phyloP scores from a whole-genome alignment of 2,329 filamentous ascomycete species.

The Xylaria multiplex region DNA sequence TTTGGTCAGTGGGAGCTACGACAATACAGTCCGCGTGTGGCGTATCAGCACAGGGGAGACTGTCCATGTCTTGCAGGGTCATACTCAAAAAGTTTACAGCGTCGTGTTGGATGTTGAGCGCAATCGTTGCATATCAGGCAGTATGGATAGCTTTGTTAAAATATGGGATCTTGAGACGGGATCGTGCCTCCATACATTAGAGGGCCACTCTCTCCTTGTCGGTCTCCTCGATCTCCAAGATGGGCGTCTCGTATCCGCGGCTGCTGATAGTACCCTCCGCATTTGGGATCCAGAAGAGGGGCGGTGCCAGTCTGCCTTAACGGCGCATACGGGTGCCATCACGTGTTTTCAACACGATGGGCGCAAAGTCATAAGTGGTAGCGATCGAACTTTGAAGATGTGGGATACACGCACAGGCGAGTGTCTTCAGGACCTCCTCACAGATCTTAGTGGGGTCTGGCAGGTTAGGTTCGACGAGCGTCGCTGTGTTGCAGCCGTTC shows the following conservation, averaged over 20 bases:
- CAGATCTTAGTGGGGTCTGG: slow-evolving; percentile 96
- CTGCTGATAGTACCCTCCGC: slow-evolving; percentile 91
- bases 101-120: slow-evolving; percentile 92
- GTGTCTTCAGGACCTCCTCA: slow-evolving; percentile 90
- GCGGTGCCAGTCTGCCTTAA: slow-evolving; percentile 87
- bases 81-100: slow-evolving; percentile 94
- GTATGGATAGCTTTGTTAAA: slow-evolving; percentile 98
- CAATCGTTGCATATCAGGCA: slow-evolving; percentile 95
- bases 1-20: slow-evolving; percentile 96
- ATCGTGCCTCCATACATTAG: slow-evolving; percentile 84
- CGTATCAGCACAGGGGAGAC: slow-evolving; percentile 95
- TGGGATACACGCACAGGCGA: slow-evolving; percentile 95
- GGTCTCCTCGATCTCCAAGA: slow-evolving; percentile 90
- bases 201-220: slow-evolving; percentile 92
- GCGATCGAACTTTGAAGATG: slow-evolving; percentile 96
- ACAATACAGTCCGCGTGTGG: slow-evolving; percentile 95
- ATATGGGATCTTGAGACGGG: slow-evolving; percentile 96
- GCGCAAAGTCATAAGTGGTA: slow-evolving; percentile 95
- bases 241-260: slow-evolving; percentile 91
- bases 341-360: slow-evolving; percentile 99
- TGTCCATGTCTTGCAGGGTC: slow-evolving; percentile 83
- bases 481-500: slow-evolving; percentile 94
- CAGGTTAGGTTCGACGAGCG: slow-evolving; percentile 98
- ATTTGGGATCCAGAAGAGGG: slow-evolving; percentile 98
- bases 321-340: slow-evolving; percentile 94